phyloP scores from a whole-genome alignment of 768 basidiomycete genomes.

The Tubosaeta sp. region DNA sequence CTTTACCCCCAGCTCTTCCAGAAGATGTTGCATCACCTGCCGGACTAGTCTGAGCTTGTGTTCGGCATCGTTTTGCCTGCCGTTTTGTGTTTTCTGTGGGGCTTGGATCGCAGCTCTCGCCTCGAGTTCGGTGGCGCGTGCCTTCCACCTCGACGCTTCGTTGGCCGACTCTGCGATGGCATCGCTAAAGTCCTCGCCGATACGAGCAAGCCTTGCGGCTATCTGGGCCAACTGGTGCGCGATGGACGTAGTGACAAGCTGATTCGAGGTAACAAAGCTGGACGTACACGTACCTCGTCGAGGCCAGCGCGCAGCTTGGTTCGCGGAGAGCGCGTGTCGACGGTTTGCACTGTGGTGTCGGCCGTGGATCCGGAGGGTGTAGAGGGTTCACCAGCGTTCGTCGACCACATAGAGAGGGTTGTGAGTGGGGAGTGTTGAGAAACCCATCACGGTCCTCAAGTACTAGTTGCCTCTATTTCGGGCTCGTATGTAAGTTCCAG shows the following conservation, averaged over 20 bases:
- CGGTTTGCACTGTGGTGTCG: neutral
- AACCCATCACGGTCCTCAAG: slow-evolving; percentile 6
- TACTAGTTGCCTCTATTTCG: neutral
- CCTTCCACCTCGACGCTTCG: slow-evolving; percentile 18
- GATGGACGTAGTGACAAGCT: neutral
- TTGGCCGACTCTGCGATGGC: slow-evolving; percentile 18
- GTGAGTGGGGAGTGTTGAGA: neutral
- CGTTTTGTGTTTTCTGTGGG: slow-evolving; percentile 26
- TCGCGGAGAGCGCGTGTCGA: slow-evolving; percentile 13
- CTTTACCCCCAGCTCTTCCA: slow-evolving; percentile 39
- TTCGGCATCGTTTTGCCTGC: slow-evolving; percentile 33
- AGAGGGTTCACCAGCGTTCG: neutral
- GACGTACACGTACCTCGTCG: slow-evolving; percentile 22
- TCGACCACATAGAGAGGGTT: slow-evolving; percentile 1
- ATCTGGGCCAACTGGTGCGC: slow-evolving; percentile 23
- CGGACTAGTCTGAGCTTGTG: slow-evolving; percentile 32
- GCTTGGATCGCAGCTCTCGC: slow-evolving; percentile 18
- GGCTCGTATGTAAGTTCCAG: slow-evolving; percentile 13
- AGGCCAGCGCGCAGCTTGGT: slow-evolving; percentile 21
- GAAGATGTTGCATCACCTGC: slow-evolving; percentile 39
- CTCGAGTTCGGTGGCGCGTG: slow-evolving; percentile 39
- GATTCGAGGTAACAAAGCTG: neutral
- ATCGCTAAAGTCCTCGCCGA: slow-evolving; percentile 31
- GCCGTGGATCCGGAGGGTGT: slow-evolving; percentile 4
- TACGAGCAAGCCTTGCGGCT: slow-evolving; percentile 21